These are phyloP conservation scores for Apiosordaria backusii DNA, from an alignment of 495 filamentous ascomycete genomes.

Conservation along the genomic window DNA sequence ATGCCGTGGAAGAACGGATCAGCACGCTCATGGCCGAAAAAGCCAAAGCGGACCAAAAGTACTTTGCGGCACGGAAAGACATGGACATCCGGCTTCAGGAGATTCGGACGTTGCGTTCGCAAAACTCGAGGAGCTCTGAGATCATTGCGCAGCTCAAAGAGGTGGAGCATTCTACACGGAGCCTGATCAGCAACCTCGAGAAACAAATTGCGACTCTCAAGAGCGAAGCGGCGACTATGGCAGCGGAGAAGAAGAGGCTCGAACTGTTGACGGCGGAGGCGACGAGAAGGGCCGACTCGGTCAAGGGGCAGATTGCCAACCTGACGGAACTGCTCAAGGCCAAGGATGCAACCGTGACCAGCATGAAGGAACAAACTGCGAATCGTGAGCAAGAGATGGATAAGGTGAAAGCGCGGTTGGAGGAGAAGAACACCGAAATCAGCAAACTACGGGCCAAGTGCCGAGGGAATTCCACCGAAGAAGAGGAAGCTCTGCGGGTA, in stretches of 20 bases:
- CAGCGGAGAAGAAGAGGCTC: constrained; percentile 63
- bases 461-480: constrained; percentile 71
- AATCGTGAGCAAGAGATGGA: constrained; percentile 40
- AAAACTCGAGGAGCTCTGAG: constrained; percentile 87
- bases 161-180: constrained; percentile 60
- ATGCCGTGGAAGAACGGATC: constrained; percentile 73
- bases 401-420: constrained; percentile 62
- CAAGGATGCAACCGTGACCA: constrained; percentile 65
- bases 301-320: constrained; percentile 73
- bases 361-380: constrained; percentile 50
- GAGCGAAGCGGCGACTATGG: constrained; percentile 63
- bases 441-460: constrained; percentile 80
- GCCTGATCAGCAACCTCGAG: constrained; percentile 75
- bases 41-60: constrained; percentile 94
- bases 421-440: constrained; percentile 69
- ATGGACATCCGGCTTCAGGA: constrained; percentile 79
- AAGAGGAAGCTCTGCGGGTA: constrained; percentile 81
- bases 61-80: constrained; percentile 89
- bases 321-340: constrained; percentile 64
- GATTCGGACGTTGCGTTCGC: constrained; percentile 68
- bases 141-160: constrained; percentile 93
- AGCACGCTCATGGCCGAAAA: constrained; percentile 78
- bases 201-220: constrained; percentile 81
- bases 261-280: constrained; percentile 69
- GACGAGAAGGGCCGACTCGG: constrained; percentile 60